Conservation (phyloP, 352 stramenopile species). For the Globisporangium paddicum region DNA sequence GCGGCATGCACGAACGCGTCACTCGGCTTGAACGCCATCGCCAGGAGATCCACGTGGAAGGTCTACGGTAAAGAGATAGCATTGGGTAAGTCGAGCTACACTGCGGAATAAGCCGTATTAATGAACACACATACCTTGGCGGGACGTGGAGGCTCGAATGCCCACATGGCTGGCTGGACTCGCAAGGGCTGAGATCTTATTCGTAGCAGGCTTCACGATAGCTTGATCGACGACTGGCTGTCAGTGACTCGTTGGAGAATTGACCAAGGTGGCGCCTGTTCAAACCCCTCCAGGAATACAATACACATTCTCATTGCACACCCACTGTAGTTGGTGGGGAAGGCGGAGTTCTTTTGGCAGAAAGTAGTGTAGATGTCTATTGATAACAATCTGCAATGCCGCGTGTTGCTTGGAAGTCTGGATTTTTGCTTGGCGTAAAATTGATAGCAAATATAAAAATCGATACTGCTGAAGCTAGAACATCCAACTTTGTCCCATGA, state of each 20-base stretch:
- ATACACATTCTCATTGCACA: background rate
- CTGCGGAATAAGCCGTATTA: background rate
- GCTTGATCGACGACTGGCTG: background rate
- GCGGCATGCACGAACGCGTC: constrained; percentile 67
- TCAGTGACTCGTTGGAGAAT: background rate
- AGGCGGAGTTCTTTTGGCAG: too few species aligned
- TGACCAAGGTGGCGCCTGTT: background rate
- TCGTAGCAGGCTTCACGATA: background rate
- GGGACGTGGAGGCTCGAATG: constrained; percentile 9
- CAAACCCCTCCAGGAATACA: background rate
- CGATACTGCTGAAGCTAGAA: too few species aligned
- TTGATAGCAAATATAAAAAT: too few species aligned
- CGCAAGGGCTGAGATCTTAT: background rate
- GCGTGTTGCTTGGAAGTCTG: too few species aligned
- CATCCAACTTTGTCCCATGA: too few species aligned
- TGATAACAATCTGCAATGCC: too few species aligned
- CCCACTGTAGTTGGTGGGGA: too few species aligned
- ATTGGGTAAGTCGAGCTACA: too few species aligned
- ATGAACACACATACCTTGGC: background rate
- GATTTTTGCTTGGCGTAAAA: too few species aligned
- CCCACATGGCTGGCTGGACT: constrained; percentile 6
- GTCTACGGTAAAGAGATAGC: constrained; percentile 14
- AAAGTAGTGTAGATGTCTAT: too few species aligned
- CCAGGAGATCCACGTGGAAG: constrained; percentile 34
- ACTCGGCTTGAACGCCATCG: constrained; percentile 26